Evolutionary conservation across 305 asterid species (phyloP), one percentile per base, ranked within the genome.

Genomic region (Plantago lanceolata): DNA sequence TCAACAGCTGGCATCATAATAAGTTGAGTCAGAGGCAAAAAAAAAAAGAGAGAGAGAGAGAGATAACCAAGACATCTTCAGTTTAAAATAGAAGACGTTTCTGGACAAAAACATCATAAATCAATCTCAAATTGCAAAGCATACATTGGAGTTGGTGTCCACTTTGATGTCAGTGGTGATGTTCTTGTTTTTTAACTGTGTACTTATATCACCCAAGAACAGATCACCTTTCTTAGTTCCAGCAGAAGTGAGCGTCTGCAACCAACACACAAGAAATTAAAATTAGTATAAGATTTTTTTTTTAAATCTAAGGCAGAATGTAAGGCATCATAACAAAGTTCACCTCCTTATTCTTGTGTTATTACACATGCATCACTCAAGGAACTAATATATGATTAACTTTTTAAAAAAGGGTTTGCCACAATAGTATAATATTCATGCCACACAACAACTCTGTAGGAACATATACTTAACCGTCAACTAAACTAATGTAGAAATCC

Each of bases 131-230:
- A 19, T 7, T 19, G 62, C 26, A 69, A 31, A 29, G 28, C 84
- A 49, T 73, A 79, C 84, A 71, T 79, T 79, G 59, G 84, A 79
- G 54, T 58, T 62, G 0, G 84, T 75, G 48, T 79, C 84, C 57
- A 79, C 84, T 75, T 80, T 81, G 45, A 81, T 58, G 67, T 81
- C 81, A 48, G 86, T 78, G 31, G 83, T 75, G 65, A 81, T 24
- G 56, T 81, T 81, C 63, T 81, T 75, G 76, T 75, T 66, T 74
- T 81, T 81, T 70, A 81, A 67, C 71, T 81, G 83, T 63, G 83
- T 73, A 51, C 68, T 78, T 75, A 81, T 53, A 78, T 81, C 83
- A 24, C 78, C 83, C 74, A 73, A 53, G 66, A 81, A 71, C 31
- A 71, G 28, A 0, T 78, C 83, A 9, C 83, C 83, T 47, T 81